phyloP scores from a whole-genome alignment of 306 rosid genomes.

The Lithocarpus polystachyus region DNA sequence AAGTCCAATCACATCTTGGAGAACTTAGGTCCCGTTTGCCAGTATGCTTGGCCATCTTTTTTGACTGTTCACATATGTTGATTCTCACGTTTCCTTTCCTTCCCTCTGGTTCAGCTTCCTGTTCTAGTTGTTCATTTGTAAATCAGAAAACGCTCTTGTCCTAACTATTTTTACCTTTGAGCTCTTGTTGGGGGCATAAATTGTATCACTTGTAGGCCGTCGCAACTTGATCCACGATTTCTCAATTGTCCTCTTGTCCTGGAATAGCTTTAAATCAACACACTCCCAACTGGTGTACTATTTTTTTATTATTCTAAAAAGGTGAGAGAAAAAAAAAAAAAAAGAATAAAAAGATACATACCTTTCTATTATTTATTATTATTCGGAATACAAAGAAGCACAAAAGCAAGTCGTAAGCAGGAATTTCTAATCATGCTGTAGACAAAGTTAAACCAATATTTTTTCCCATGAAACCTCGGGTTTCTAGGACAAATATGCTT shows the following conservation, averaged over 20 bases:
- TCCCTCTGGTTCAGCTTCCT: background rate
- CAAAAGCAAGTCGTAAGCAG: no score
- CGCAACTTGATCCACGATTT: background rate
- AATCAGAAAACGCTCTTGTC: background rate
- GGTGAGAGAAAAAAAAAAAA: no score
- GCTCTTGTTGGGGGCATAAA: constrained; percentile 9
- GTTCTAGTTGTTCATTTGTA: constrained; percentile 5
- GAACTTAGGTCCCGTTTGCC: background rate
- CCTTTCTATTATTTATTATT: no score
- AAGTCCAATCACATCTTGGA: constrained; percentile 30
- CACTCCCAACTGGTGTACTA: background rate
- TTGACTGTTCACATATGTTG: background rate
- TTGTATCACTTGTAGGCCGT: background rate
- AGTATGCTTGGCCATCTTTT: background rate
- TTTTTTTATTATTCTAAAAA: background rate
- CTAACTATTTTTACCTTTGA: background rate
- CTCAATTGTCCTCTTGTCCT: background rate
- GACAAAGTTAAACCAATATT: no score
- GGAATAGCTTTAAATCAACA: background rate
- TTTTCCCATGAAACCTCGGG: no score
- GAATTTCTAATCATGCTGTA: no score
- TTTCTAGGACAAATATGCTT: no score
- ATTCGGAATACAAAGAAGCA: no score
- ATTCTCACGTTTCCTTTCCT: background rate
- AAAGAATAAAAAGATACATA: no score